Evolutionary conservation across 441 rosid genomes (phyloP).

Genomic region (Omphalea diandra): DNA sequence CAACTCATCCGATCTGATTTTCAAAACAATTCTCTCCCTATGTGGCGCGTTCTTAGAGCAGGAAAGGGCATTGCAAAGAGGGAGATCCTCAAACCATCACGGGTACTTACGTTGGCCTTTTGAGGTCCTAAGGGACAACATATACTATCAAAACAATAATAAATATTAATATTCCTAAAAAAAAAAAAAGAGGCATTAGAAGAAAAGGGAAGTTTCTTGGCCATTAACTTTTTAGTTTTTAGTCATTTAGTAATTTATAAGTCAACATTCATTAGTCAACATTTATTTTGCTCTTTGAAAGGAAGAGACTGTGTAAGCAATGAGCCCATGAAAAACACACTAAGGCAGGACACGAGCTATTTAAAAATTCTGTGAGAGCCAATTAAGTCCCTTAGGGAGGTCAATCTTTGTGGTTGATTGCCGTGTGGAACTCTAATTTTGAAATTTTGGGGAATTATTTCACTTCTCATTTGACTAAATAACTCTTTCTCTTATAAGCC

Average conservation of each 20-base stretch:
- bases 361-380: too few species aligned
- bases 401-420: not conserved
- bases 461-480: not conserved
- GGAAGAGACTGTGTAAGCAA: not conserved
- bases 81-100: not conserved
- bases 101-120: constrained; percentile 41
- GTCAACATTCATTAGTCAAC: not conserved
- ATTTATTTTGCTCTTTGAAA: not conserved
- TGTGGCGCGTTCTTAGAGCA: not conserved
- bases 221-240: not conserved
- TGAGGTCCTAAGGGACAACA: constrained; percentile 41
- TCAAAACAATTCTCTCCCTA: too few species aligned
- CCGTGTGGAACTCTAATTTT: not conserved
- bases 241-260: not conserved
- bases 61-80: not conserved
- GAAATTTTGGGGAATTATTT: not conserved
- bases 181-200: not conserved
- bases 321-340: too few species aligned
- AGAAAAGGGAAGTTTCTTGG: not conserved
- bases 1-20: too few species aligned
- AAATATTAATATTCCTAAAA: too few species aligned
- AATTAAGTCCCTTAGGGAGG: too few species aligned
- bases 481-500: not conserved
- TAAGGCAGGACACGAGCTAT: not conserved
- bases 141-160: too few species aligned